Conservation (phyloP, 2,329 filamentous ascomycete species). For the Fusarium sp. region DNA sequence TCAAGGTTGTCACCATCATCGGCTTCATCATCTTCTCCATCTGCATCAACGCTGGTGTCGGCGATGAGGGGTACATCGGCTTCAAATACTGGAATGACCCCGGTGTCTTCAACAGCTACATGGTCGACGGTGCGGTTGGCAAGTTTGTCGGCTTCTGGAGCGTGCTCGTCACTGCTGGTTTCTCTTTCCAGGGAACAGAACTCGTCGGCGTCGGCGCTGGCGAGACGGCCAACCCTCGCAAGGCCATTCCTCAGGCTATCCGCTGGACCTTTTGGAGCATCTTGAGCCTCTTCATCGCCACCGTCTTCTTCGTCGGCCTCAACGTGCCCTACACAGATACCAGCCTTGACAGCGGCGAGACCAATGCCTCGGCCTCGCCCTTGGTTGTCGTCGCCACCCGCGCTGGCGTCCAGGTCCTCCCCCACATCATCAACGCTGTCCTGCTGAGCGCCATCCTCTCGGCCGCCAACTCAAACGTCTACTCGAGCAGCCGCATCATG, state of each 20-base stretch:
- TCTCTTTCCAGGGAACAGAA: conserved; percentile 77
- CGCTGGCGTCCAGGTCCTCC: conserved; percentile 70
- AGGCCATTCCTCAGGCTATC: conserved; percentile 76
- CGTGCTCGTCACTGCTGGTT: conserved; percentile 73
- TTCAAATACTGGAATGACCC: conserved; percentile 76
- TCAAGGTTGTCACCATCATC: conserved; percentile 79
- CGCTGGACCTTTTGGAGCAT: conserved; percentile 80
- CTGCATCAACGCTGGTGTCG: conserved; percentile 76
- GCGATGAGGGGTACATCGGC: conserved; percentile 74
- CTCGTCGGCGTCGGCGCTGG: conserved; percentile 81
- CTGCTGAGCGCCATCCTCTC: conserved; percentile 81
- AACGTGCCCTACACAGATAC: conserved; percentile 70
- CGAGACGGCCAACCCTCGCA: conserved; percentile 76
- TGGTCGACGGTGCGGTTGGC: conserved; percentile 62
- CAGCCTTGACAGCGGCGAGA: conserved; percentile 59
- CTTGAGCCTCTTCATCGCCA: conserved; percentile 71
- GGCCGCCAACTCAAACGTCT: conserved; percentile 80
- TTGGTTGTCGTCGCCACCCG: conserved; percentile 68
- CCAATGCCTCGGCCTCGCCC: conserved; percentile 71
- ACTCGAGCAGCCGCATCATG: conserved; percentile 74
- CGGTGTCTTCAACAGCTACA: conserved; percentile 71
- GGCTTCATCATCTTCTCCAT: conserved; percentile 82
- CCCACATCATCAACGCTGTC: conserved; percentile 79
- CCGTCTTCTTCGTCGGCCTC: conserved; percentile 76
- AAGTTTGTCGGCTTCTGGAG: conserved; percentile 76